phyloP scores from a whole-genome alignment of 2,329 filamentous ascomycete genomes.

The Diaporthe sp. region DNA sequence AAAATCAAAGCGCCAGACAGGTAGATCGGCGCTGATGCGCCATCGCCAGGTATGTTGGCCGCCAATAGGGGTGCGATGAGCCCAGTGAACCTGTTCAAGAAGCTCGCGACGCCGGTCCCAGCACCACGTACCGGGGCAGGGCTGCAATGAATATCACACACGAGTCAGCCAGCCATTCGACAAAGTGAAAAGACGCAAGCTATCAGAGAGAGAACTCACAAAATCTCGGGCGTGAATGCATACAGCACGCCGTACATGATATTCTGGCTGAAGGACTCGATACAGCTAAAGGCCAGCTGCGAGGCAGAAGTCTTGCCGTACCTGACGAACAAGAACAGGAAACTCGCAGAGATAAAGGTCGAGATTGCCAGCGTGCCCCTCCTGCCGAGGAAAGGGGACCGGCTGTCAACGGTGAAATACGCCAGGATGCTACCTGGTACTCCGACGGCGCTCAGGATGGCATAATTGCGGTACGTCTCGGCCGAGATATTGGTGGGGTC shows the following conservation, averaged over 20 bases:
- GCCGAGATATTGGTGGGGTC: constrained; percentile 53
- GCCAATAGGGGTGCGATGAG: constrained; percentile 78
- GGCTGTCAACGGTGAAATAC: constrained; percentile 77
- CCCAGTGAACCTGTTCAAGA: constrained; percentile 77
- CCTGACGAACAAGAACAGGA: constrained; percentile 76
- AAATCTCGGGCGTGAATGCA: constrained; percentile 82
- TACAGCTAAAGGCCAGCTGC: constrained; percentile 75
- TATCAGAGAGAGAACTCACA: constrained; percentile 48
- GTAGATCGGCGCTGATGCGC: constrained; percentile 69
- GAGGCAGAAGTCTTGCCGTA: constrained; percentile 67
- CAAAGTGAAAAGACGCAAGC: not conserved
- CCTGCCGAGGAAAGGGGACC: constrained; percentile 73
- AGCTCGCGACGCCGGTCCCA: constrained; percentile 78
- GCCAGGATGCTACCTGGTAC: constrained; percentile 83
- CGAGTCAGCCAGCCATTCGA: not conserved
- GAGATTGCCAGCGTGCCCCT: constrained; percentile 78
- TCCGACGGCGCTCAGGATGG: constrained; percentile 82
- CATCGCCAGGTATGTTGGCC: constrained; percentile 69
- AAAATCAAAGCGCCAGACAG: constrained; percentile 69
- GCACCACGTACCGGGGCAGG: constrained; percentile 79
- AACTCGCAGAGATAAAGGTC: constrained; percentile 75
- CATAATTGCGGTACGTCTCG: constrained; percentile 82
- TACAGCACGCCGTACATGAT: constrained; percentile 84
- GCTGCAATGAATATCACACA: constrained; percentile 32
- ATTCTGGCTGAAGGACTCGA: constrained; percentile 80